phyloP scores from a whole-genome alignment of 2,329 filamentous ascomycete species.

The Aspergillus sp. region DNA sequence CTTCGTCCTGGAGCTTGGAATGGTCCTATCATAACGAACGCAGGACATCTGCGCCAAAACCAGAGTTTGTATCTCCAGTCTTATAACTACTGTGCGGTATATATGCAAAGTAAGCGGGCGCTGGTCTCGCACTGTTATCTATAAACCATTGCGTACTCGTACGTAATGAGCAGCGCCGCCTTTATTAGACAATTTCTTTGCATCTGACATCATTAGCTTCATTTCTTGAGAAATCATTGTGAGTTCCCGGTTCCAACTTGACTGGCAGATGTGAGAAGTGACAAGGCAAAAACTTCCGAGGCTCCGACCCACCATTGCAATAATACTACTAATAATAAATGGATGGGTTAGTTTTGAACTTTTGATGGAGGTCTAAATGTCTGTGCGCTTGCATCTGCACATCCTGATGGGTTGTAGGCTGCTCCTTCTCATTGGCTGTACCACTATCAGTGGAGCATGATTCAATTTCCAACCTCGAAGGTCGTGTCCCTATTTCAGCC shows the following conservation, averaged over 20 bases:
- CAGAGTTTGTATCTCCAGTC: background rate
- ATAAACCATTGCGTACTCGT: background rate
- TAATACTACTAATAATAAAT: background rate
- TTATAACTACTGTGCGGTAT: background rate
- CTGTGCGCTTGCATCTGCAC: conserved; percentile 7
- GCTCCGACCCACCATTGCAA: background rate
- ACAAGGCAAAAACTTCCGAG: conserved; percentile 1
- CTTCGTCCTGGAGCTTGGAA: background rate
- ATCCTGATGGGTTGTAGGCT: conserved; percentile 2
- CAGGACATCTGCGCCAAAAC: background rate
- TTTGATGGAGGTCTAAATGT: background rate
- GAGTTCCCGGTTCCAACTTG: background rate
- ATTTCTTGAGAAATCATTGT: background rate
- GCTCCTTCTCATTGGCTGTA: background rate
- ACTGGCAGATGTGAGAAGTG: background rate
- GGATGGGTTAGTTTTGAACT: no score
- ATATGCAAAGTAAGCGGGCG: background rate
- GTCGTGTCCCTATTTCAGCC: no score
- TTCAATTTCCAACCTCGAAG: no score
- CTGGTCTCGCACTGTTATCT: background rate
- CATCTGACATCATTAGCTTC: background rate
- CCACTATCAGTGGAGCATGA: background rate
- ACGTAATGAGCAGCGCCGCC: background rate
- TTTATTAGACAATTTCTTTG: background rate
- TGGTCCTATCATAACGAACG: background rate